Base-by-base conservation (phyloP, 768 basidiomycete genomes). In the Boletus rufocinnamomeus region DNA sequence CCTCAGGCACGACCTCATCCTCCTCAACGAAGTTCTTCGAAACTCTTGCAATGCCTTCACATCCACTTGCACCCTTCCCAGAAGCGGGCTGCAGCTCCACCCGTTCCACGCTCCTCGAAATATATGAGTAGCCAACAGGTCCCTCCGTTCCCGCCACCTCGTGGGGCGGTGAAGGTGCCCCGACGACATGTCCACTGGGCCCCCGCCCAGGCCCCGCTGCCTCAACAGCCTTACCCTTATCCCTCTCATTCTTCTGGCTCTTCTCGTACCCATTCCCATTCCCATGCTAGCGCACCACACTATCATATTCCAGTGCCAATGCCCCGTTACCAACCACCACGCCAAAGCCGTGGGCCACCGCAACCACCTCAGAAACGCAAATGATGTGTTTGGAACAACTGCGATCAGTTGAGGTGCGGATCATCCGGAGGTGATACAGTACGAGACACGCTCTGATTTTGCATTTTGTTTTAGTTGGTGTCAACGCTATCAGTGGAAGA, bases 101-200 rank as follows among this genome's bases (percentile, higher is more conserved):
- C 61, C 28, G 56, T 52, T 45, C 52, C 54, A 27, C 64, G 59
- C 37, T 16, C 54, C 8, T 27, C 56, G 27, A 71, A 58, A 44
- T 23, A 54, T 11, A 11, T 19, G 17, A 38, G 40, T 17, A 35
- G 45, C 28, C 64, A 60, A 1, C 58, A 50, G 8, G 59, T 43
- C 2, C 69, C 67, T 30, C 56, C 69, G 0, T 66, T 61, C 45
- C 68, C 68, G 3, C 62, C 65, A 7, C 69, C 69, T 56, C 65
- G 65, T 32, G 65, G 67, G 9, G 59, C 32, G 25, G 14, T 57
- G 1, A 63, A 37, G 2, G 13, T n/a, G 11, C 66, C 60, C 23
- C 53, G 67, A 37, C 54, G 69, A 34, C 69, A 67, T 50, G 69
- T 70, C 6, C 69, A 70, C 57, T 70, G 69, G 69, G 69, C 65